Evolutionary conservation across 2,329 filamentous ascomycete species (phyloP).

Genomic region (Alternaria longipes): DNA sequence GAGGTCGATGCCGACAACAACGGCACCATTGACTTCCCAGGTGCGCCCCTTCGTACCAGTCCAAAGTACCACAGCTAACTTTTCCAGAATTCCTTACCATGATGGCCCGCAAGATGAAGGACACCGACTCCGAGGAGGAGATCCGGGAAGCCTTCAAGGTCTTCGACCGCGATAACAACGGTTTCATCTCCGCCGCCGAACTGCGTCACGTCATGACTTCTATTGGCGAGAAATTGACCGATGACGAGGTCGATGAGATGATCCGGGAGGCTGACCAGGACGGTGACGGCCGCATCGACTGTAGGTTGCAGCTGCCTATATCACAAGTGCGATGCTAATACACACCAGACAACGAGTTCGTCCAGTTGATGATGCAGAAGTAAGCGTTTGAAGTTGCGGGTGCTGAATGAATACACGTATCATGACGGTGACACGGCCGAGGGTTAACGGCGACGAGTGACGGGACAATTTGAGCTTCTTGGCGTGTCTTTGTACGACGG

Average conservation of each 20-base stretch:
- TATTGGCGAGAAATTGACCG: constrained; percentile 70
- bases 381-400: constrained; percentile 43
- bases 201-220: constrained; percentile 70
- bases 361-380: constrained; percentile 66
- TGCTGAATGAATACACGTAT: constrained; percentile 44
- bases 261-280: constrained; percentile 71
- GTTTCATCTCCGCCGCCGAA: constrained; percentile 70
- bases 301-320: constrained; percentile 50
- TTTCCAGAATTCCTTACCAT: constrained; percentile 69
- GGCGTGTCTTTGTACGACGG: constrained; percentile 14
- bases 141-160: constrained; percentile 72
- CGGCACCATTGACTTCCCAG: constrained; percentile 71
- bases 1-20: constrained; percentile 72
- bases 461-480: constrained; percentile 15
- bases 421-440: constrained; percentile 40
- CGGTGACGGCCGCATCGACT: constrained; percentile 71
- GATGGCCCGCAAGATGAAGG: constrained; percentile 71
- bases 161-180: constrained; percentile 72
- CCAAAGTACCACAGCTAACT: not conserved
- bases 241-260: constrained; percentile 72
- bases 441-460: constrained; percentile 42
- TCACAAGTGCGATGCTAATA: constrained; percentile 3
- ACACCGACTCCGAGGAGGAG: constrained; percentile 70
- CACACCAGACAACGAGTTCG: constrained; percentile 63
- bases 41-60: constrained; percentile 47